These are phyloP conservation scores for Mariannaea sp. DNA, from an alignment of 2,329 filamentous ascomycete genomes.

Conservation along the genomic window DNA sequence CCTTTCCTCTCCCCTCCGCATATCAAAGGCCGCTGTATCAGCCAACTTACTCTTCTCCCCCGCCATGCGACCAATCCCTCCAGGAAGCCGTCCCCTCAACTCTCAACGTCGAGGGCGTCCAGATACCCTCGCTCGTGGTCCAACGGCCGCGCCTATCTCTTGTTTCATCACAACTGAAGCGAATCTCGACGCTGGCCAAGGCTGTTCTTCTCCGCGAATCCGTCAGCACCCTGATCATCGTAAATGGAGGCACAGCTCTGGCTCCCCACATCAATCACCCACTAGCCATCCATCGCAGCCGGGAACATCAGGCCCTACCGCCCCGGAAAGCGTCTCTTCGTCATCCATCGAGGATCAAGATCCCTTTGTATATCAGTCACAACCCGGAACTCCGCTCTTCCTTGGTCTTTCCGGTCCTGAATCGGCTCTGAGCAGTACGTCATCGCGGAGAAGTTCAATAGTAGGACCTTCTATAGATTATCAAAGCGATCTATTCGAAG, in stretches of 20 bases:
- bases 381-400: slow-evolving; percentile 37
- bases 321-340: slow-evolving; percentile 23
- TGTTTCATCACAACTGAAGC: slow-evolving; percentile 46
- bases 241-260: slow-evolving; percentile 29
- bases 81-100: slow-evolving; percentile 30
- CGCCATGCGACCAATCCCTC: slow-evolving; percentile 37
- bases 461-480: slow-evolving; percentile 48
- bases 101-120: slow-evolving; percentile 25
- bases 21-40: slow-evolving; percentile 13
- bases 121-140: slow-evolving; percentile 29
- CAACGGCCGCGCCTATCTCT: slow-evolving; percentile 36
- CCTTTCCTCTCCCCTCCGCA: neutral
- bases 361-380: slow-evolving; percentile 28
- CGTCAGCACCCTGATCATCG: slow-evolving; percentile 29
- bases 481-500: slow-evolving; percentile 34
- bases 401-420: slow-evolving; percentile 35
- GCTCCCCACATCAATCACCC: slow-evolving; percentile 27
- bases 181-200: slow-evolving; percentile 36
- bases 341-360: slow-evolving; percentile 28
- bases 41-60: slow-evolving; percentile 15
- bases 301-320: slow-evolving; percentile 20
- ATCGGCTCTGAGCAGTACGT: slow-evolving; percentile 52
- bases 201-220: slow-evolving; percentile 31
- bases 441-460: slow-evolving; percentile 58
- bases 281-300: slow-evolving; percentile 19